These are phyloP conservation scores for Phytophthora ramorum DNA, from an alignment of 352 stramenopile genomes.

Conservation along the genomic window DNA sequence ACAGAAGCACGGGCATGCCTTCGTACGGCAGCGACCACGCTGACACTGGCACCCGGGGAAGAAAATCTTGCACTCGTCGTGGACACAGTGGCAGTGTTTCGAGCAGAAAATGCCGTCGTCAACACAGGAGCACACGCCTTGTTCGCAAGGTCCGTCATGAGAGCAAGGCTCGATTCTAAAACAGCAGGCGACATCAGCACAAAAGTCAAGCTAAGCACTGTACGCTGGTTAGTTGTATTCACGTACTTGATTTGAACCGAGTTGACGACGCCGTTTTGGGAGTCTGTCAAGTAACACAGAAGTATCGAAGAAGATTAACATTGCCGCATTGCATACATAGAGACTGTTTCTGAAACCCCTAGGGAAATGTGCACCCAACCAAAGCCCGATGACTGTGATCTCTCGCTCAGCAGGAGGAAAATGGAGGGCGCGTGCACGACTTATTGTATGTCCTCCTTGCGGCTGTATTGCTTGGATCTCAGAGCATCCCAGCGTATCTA, in stretches of 20 bases:
- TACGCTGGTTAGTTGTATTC: background rate
- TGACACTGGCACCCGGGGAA: slow-evolving; percentile 90
- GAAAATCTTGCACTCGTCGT: slow-evolving; percentile 87
- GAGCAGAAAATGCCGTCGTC: slow-evolving; percentile 91
- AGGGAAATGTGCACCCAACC: slow-evolving; percentile 37
- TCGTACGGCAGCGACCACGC: slow-evolving; percentile 80
- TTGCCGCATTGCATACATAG: background rate
- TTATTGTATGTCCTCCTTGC: slow-evolving; percentile 64
- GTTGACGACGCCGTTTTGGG: slow-evolving; percentile 50
- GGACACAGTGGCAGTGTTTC: slow-evolving; percentile 89
- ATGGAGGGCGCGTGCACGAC: slow-evolving; percentile 14
- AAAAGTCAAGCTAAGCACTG: background rate
- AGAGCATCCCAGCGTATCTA: slow-evolving; percentile 66
- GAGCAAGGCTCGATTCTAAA: slow-evolving; percentile 85
- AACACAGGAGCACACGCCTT: slow-evolving; percentile 89
- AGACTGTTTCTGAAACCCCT: background rate
- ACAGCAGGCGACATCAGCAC: background rate
- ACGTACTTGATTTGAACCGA: slow-evolving; percentile 63
- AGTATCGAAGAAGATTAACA: slow-evolving; percentile 12
- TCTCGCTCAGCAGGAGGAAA: slow-evolving; percentile 43
- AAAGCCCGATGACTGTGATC: slow-evolving; percentile 28
- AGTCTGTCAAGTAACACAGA: slow-evolving; percentile 32
- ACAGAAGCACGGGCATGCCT: slow-evolving; percentile 92
- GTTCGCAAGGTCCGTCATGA: slow-evolving; percentile 86
- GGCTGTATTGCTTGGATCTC: slow-evolving; percentile 46